phyloP scores from a whole-genome alignment of 1,284 basidiomycete species.

The Chalciporus sp. region DNA sequence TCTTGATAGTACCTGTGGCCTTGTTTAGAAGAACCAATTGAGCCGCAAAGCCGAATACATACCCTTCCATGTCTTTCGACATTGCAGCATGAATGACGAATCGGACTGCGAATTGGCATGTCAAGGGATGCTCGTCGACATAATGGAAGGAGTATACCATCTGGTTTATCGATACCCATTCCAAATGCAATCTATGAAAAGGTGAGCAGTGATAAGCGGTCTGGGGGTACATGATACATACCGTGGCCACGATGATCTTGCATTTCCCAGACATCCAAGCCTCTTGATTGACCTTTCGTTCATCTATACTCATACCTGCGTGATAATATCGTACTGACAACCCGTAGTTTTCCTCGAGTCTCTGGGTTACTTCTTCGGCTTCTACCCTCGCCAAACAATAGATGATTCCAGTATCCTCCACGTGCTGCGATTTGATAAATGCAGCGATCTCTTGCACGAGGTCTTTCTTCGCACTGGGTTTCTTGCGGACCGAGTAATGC shows the following conservation, averaged over 20 bases:
- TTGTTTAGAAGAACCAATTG: conserved; percentile 1
- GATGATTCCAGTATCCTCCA: conserved; percentile 78
- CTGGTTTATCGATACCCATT: conserved; percentile 95
- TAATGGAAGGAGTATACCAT: conserved; percentile 46
- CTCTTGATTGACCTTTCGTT: conserved; percentile 66
- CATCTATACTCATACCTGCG: conserved; percentile 70
- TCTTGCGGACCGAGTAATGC: conserved; percentile 76
- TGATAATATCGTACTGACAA: conserved; percentile 86
- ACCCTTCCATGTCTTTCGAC: conserved; percentile 72
- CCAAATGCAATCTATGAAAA: conserved; percentile 80
- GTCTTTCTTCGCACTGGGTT: conserved; percentile 46
- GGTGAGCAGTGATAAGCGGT: conserved; percentile 14
- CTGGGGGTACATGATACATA: conserved; percentile 31
- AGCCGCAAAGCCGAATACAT: conserved; percentile 12
- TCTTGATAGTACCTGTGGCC: conserved; percentile 75
- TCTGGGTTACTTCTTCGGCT: conserved; percentile 81
- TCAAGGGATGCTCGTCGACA: not conserved
- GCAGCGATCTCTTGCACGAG: conserved; percentile 68
- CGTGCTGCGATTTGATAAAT: conserved; percentile 68
- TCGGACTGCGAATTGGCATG: conserved; percentile 49
- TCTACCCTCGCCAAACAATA: conserved; percentile 77
- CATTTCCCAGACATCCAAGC: conserved; percentile 79
- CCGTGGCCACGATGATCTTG: conserved; percentile 91
- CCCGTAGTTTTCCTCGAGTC: conserved; percentile 56
- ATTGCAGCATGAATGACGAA: conserved; percentile 79